These are phyloP conservation scores for Hypomyces perniciosus DNA, from an alignment of 2,329 filamentous ascomycete species.

Conservation along the genomic window DNA sequence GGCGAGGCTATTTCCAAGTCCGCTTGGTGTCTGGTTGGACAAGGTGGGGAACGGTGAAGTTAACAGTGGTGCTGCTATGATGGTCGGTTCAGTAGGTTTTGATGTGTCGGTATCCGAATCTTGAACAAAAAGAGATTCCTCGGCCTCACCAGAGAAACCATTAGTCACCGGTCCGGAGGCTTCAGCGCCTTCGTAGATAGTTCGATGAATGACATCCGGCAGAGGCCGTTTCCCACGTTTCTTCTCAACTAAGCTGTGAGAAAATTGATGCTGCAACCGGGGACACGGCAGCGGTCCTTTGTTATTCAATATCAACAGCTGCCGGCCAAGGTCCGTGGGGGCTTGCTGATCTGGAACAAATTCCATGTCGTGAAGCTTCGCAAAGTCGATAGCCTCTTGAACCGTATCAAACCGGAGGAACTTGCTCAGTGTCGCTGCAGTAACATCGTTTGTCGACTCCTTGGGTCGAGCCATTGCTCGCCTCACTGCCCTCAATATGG, in stretches of 20 bases:
- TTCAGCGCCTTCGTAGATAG: slow-evolving; percentile 39
- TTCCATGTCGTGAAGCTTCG: slow-evolving; percentile 49
- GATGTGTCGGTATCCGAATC: slow-evolving; percentile 9
- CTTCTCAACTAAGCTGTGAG: slow-evolving; percentile 50
- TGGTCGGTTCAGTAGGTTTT: neutral
- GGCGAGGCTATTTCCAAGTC: slow-evolving; percentile 2
- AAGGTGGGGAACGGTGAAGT: slow-evolving; percentile 3
- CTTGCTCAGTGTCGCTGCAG: slow-evolving; percentile 47
- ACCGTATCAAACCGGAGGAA: slow-evolving; percentile 63
- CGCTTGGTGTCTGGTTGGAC: neutral
- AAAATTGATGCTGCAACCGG: slow-evolving; percentile 50
- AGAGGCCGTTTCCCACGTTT: slow-evolving; percentile 50
- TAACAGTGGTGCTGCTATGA: neutral
- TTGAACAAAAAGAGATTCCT: slow-evolving; percentile 26
- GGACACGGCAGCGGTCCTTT: slow-evolving; percentile 40
- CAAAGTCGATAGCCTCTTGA: slow-evolving; percentile 59
- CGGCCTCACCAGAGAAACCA: slow-evolving; percentile 10
- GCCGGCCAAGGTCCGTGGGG: slow-evolving; percentile 29
- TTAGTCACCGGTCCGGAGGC: slow-evolving; percentile 13
- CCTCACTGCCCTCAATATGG: slow-evolving; percentile 50
- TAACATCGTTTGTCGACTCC: slow-evolving; percentile 54
- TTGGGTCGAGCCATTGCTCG: slow-evolving; percentile 51
- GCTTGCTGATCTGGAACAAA: slow-evolving; percentile 37
- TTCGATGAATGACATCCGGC: slow-evolving; percentile 50
- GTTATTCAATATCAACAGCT: slow-evolving; percentile 41